Conservation (phyloP, 371 early-diverging fungal genomes). For the Chytridium lagenaria region DNA sequence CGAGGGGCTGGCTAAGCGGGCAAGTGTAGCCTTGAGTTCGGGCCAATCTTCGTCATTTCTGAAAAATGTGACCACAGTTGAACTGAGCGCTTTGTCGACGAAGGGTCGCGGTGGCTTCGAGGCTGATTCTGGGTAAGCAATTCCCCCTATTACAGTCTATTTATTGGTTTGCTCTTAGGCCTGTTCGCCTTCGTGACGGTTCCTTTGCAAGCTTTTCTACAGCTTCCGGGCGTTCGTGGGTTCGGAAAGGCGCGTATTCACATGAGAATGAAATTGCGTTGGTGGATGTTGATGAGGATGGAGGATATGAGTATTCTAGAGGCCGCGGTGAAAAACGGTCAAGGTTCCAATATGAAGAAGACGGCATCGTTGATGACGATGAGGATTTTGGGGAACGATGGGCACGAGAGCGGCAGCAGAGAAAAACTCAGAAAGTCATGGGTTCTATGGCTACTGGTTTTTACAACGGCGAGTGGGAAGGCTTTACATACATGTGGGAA, state of each 20-base stretch:
- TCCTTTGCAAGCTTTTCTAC: slow-evolving; percentile 19
- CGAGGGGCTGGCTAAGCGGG: slow-evolving; percentile 15
- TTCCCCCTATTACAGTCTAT: not conserved
- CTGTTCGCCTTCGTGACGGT: slow-evolving; percentile 25
- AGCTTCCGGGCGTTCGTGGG: not conserved
- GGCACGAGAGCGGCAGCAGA: not conserved
- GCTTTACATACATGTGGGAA: not conserved
- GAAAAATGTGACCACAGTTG: too few relatives aligned
- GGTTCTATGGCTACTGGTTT: slow-evolving; percentile 1
- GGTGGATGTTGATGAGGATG: slow-evolving; percentile 26
- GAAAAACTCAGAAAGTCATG: not conserved
- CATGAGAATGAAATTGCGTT: slow-evolving; percentile 34
- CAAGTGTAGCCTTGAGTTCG: not conserved
- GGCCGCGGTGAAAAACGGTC: slow-evolving; percentile 6
- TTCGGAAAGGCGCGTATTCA: not conserved
- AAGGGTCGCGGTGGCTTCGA: not conserved
- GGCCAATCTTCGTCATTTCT: not conserved
- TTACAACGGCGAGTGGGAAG: slow-evolving; percentile 37
- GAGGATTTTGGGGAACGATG: slow-evolving; percentile 4
- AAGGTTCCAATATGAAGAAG: not conserved
- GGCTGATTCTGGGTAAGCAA: not conserved
- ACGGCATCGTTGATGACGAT: slow-evolving; percentile 16
- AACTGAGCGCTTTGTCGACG: too few relatives aligned
- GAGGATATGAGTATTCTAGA: not conserved
- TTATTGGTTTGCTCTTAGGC: not conserved